Evolutionary conservation across 1,284 basidiomycete species (phyloP).

Genomic region (Trichosporon inkin): DNA sequence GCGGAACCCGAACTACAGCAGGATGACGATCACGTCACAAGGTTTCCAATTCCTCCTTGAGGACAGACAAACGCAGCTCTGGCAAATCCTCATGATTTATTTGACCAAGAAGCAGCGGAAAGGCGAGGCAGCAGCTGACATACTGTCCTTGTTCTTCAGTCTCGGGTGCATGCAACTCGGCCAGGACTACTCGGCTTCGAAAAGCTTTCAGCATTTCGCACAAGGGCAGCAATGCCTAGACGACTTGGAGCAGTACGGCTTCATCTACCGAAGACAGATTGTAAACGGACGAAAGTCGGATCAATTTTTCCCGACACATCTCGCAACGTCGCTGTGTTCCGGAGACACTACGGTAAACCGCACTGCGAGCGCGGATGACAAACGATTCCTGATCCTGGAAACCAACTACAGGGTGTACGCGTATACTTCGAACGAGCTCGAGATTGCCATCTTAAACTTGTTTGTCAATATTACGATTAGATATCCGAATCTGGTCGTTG

Average conservation of each 20-base stretch:
- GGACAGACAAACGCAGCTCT: conserved; percentile 95
- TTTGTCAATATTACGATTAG: conserved; percentile 89
- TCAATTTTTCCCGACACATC: conserved; percentile 90
- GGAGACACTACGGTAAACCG: conserved; percentile 60
- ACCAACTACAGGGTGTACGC: conserved; percentile 98
- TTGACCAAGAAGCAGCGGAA: conserved; percentile 59
- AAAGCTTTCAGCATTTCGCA: conserved; percentile 63
- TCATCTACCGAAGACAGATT: conserved; percentile 70
- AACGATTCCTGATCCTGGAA: conserved; percentile 94
- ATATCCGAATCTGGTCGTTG: conserved; percentile 94
- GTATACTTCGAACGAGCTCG: conserved; percentile 94
- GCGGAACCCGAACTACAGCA: conserved; percentile 47
- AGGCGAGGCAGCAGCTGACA: conserved; percentile 87
- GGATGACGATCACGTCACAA: conserved; percentile 77
- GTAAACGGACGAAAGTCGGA: conserved; percentile 42
- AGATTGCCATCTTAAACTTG: conserved; percentile 92
- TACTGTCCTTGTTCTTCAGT: conserved; percentile 92
- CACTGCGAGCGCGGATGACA: conserved; percentile 49
- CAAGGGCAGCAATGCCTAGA: conserved; percentile 61
- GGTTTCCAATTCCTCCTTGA: conserved; percentile 97
- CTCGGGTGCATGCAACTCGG: conserved; percentile 89
- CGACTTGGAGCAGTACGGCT: conserved; percentile 90
- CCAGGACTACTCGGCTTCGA: conserved; percentile 85
- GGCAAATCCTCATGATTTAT: conserved; percentile 91
- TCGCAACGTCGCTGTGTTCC: conserved; percentile 82